Conservation (phyloP, 202 grass and related monocot genomes). For the Schoenoplectus triqueter region DNA sequence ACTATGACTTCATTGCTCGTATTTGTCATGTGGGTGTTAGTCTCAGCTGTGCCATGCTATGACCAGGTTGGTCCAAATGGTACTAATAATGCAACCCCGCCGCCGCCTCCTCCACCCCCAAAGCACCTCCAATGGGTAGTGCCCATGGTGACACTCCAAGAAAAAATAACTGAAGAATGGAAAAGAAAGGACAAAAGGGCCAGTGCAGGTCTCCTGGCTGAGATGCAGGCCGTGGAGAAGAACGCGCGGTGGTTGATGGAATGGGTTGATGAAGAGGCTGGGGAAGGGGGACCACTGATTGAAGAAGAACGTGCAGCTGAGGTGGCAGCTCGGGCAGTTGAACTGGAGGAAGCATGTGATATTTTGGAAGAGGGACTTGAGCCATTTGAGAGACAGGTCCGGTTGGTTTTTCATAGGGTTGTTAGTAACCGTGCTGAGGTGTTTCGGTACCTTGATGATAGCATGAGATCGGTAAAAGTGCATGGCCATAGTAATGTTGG, state of each 20-base stretch:
- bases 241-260: constrained; percentile 56
- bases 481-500: constrained; percentile 29
- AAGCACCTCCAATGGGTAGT: constrained; percentile 70
- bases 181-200: constrained; percentile 55
- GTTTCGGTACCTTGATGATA: constrained; percentile 57
- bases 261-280: constrained; percentile 38
- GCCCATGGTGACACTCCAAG: constrained; percentile 63
- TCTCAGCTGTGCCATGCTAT: constrained; percentile 62
- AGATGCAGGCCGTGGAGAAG: constrained; percentile 75
- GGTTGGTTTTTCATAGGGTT: constrained; percentile 77
- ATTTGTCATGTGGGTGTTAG: constrained; percentile 76
- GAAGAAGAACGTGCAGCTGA: constrained; percentile 44
- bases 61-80: constrained; percentile 39
- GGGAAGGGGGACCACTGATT: background rate
- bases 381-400: constrained; percentile 75
- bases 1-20: constrained; percentile 83
- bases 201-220: constrained; percentile 51
- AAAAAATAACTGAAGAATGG: constrained; percentile 64
- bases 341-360: constrained; percentile 59
- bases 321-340: constrained; percentile 52
- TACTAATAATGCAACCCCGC: background rate
- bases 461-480: constrained; percentile 38
- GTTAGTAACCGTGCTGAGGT: constrained; percentile 66
- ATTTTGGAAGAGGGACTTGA: constrained; percentile 68
- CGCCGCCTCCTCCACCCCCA: constrained; percentile 47